Percentiles rank a stretch among this genome's conserved stretches.
These are phyloP conservation scores for Caryopteris hybrid DNA, from an alignment of 305 asterid species.

Conservation along the genomic window DNA sequence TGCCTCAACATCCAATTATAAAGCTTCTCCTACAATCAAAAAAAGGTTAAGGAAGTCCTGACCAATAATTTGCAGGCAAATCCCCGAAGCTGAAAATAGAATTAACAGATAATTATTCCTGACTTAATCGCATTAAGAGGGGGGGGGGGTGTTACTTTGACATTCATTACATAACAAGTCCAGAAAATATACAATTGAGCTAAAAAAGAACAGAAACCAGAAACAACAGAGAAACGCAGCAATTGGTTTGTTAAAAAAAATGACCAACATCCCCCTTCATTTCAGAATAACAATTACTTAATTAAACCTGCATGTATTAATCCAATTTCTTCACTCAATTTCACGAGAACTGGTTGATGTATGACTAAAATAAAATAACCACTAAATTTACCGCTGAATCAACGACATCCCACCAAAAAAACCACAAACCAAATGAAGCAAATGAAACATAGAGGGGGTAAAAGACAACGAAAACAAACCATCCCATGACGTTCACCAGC, in stretches of 20 bases:
- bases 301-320: background rate
- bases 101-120: background rate
- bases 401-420: background rate
- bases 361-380: background rate
- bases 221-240: background rate
- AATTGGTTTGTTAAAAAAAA: background rate
- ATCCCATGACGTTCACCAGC: slow-evolving; percentile 60
- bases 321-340: background rate
- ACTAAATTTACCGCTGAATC: slow-evolving; percentile 11
- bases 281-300: background rate
- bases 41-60: background rate
- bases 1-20: slow-evolving; percentile 77
- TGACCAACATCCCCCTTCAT: background rate
- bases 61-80: background rate
- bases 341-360: background rate
- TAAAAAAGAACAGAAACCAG: background rate
- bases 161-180: background rate
- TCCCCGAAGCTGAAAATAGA: background rate
- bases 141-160: background rate
- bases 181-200: background rate
- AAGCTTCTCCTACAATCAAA: slow-evolving; percentile 60
- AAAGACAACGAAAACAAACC: slow-evolving; percentile 22
- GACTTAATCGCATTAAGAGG: background rate
- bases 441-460: background rate
- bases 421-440: background rate